Evolutionary conservation across 2,329 filamentous ascomycete genomes (phyloP).

Genomic region (Xylaria sp.): DNA sequence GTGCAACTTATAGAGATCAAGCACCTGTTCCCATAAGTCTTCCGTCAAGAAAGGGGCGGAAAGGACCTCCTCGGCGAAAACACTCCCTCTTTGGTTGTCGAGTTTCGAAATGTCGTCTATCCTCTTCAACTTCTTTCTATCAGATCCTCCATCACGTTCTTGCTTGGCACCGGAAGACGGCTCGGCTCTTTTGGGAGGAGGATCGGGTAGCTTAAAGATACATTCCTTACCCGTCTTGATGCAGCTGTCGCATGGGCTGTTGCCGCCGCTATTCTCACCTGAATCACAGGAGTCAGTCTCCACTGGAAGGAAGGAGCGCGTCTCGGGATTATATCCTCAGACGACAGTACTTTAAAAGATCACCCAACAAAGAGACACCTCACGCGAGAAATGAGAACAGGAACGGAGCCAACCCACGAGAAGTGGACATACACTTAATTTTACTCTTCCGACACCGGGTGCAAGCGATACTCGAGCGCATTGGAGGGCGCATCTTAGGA

Average conservation of each 20-base stretch:
- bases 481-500: slow-evolving; percentile 52
- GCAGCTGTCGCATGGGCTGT: slow-evolving; percentile 74
- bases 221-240: slow-evolving; percentile 73
- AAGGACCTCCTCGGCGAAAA: slow-evolving; percentile 60
- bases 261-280: slow-evolving; percentile 70
- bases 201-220: slow-evolving; percentile 61
- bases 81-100: slow-evolving; percentile 41
- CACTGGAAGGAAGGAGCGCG: background rate
- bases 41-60: slow-evolving; percentile 64
- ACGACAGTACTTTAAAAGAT: background rate
- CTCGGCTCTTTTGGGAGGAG: slow-evolving; percentile 48
- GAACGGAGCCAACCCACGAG: background rate
- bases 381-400: background rate
- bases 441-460: slow-evolving; percentile 76
- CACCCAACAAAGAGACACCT: background rate
- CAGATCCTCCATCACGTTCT: slow-evolving; percentile 47
- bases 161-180: slow-evolving; percentile 41
- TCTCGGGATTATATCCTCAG: background rate
- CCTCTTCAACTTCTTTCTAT: slow-evolving; percentile 53
- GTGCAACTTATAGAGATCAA: slow-evolving; percentile 70
- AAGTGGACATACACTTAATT: slow-evolving; percentile 66
- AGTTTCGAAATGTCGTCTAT: slow-evolving; percentile 46
- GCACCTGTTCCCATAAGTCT: slow-evolving; percentile 69
- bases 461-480: slow-evolving; percentile 82
- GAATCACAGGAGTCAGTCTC: slow-evolving; percentile 7